These are phyloP conservation scores for Panicum virgatum DNA, from an alignment of 202 grass and related monocot species.

Conservation along the genomic window DNA sequence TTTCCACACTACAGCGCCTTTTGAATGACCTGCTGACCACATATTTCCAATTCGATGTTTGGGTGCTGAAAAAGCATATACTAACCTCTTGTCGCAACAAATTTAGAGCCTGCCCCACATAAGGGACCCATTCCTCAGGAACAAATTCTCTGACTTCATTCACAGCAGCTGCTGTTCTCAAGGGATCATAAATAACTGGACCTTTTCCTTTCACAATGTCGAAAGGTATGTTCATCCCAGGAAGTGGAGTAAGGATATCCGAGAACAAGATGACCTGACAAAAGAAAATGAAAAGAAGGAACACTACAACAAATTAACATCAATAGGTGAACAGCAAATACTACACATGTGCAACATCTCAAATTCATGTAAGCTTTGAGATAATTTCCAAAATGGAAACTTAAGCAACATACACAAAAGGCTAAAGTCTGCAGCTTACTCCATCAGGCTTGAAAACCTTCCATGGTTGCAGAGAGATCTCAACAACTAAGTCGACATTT, in stretches of 20 bases:
- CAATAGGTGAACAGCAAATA: slow-evolving; percentile 20
- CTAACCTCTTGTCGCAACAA: slow-evolving; percentile 76
- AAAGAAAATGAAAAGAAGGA: slow-evolving; percentile 29
- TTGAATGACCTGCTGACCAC: neutral
- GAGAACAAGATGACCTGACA: slow-evolving; percentile 92
- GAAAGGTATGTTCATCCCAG: slow-evolving; percentile 98
- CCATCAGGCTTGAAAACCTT: slow-evolving; percentile 98
- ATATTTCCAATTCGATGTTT: slow-evolving; percentile 22
- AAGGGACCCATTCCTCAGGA: slow-evolving; percentile 85
- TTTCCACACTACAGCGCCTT: neutral
- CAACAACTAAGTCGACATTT: slow-evolving; percentile 94
- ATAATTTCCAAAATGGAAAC: slow-evolving; percentile 19
- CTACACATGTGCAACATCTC: slow-evolving; percentile 5
- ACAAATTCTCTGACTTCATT: slow-evolving; percentile 92
- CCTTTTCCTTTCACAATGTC: slow-evolving; percentile 99
- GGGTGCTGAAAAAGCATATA: slow-evolving; percentile 21
- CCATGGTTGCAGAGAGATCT: slow-evolving; percentile 98
- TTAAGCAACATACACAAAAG: slow-evolving; percentile 39
- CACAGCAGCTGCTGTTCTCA: slow-evolving; percentile 80
- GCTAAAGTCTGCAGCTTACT: slow-evolving; percentile 55
- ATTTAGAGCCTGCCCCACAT: slow-evolving; percentile 92
- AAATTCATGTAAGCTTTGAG: slow-evolving; percentile 20
- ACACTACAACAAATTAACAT: slow-evolving; percentile 22
- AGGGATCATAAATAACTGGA: slow-evolving; percentile 87
- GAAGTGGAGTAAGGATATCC: slow-evolving; percentile 95